These are phyloP conservation scores for Phytophthora sojae DNA, from an alignment of 352 stramenopile species.

Conservation along the genomic window DNA sequence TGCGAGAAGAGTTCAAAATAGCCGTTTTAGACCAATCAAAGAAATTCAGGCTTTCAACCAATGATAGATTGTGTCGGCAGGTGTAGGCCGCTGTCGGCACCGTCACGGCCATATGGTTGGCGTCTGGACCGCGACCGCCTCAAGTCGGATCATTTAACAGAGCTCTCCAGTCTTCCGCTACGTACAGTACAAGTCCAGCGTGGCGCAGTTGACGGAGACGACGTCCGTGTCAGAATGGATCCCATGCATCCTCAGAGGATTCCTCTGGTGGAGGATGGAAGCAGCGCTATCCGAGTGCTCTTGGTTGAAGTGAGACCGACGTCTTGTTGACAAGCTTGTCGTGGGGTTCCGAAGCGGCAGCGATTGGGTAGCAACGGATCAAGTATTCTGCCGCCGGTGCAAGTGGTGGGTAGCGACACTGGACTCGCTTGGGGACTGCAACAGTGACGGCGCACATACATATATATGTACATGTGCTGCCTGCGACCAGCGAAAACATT, in stretches of 20 bases:
- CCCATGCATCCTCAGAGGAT: no score
- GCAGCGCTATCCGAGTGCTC: neutral
- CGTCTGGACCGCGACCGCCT: conserved; percentile 10
- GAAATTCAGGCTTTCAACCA: no score
- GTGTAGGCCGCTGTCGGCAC: no score
- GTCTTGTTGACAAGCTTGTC: neutral
- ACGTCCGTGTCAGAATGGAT: neutral
- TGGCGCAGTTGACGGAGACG: neutral
- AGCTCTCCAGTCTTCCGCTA: neutral
- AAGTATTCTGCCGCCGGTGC: neutral
- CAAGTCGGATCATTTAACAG: conserved; percentile 15
- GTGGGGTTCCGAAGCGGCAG: neutral
- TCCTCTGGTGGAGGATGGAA: neutral
- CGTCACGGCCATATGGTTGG: conserved; percentile 23
- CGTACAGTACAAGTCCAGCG: neutral
- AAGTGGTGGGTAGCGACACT: neutral
- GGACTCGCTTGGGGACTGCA: no score
- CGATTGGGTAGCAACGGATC: neutral
- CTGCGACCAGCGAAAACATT: conserved; percentile 11
- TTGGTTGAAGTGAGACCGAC: neutral
- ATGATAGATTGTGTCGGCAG: no score
- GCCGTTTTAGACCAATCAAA: no score
- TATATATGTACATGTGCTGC: no score
- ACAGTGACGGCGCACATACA: no score
- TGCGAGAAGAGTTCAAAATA: no score